Evolutionary conservation across 441 rosid genomes (phyloP).

Genomic region (Theobroma grandiflorum): DNA sequence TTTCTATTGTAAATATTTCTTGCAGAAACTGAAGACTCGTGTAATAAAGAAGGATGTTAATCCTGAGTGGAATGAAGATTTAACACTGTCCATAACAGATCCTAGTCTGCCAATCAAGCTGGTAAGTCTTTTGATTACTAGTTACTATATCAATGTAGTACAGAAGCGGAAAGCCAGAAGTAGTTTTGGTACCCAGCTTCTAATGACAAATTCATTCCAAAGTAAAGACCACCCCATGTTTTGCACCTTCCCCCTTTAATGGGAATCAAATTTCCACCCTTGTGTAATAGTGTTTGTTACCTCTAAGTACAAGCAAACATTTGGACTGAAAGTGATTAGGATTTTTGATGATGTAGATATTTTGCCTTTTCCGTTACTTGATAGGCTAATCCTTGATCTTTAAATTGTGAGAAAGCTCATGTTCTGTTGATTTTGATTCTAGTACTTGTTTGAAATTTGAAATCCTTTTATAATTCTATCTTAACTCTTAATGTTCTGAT

Average conservation of each 20-base stretch:
- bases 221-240: constrained; percentile 2
- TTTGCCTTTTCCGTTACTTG: neutral
- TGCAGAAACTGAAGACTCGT: constrained; percentile 83
- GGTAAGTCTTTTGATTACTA: constrained; percentile 42
- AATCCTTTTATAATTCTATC: neutral
- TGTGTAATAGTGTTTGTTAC: neutral
- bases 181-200: neutral
- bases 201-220: constrained; percentile 3
- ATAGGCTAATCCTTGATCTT: neutral
- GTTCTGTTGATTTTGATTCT: neutral
- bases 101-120: constrained; percentile 59
- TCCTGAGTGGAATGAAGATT: constrained; percentile 92
- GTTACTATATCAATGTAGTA: neutral
- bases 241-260: neutral
- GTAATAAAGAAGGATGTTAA: constrained; percentile 76
- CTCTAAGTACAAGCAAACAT: neutral
- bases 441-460: neutral
- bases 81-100: constrained; percentile 77
- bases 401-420: neutral
- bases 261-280: neutral
- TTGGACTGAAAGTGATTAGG: neutral
- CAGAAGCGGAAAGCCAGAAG: neutral
- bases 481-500: neutral
- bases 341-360: neutral
- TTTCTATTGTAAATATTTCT: constrained; percentile 10